phyloP scores from a whole-genome alignment of 2,329 filamentous ascomycete genomes.

The Cladorrhinum sp. region DNA sequence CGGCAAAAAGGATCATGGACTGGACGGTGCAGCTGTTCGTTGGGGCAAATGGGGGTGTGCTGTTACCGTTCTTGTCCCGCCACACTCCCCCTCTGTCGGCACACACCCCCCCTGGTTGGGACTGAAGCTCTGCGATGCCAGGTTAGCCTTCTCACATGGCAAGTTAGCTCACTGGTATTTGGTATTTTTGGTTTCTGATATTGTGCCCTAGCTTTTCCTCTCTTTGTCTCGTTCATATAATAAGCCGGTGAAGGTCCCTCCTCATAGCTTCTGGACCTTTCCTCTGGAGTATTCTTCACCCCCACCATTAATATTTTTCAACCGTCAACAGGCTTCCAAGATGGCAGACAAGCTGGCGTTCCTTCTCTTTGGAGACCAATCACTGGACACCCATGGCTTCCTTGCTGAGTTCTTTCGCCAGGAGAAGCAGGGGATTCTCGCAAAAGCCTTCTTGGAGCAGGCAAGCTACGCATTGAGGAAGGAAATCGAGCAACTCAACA shows the following conservation, averaged over 20 bases:
- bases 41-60: constrained; percentile 22
- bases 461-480: constrained; percentile 55
- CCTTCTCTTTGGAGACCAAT: constrained; percentile 71
- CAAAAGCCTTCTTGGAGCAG: constrained; percentile 61
- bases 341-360: constrained; percentile 50
- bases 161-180: constrained; percentile 12
- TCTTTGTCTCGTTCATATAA: constrained; percentile 21
- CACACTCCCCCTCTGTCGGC: not conserved
- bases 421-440: constrained; percentile 47
- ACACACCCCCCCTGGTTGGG: constrained; percentile 14
- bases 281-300: constrained; percentile 12
- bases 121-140: constrained; percentile 13
- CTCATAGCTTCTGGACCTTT: constrained; percentile 17
- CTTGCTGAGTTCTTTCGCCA: constrained; percentile 53
- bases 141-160: constrained; percentile 21
- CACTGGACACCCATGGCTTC: constrained; percentile 63
- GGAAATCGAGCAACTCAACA: constrained; percentile 57
- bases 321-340: constrained; percentile 30
- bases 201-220: constrained; percentile 9
- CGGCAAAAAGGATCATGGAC: constrained; percentile 30
- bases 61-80: constrained; percentile 20
- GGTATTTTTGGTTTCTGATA: constrained; percentile 21
- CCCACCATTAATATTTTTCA: constrained; percentile 22
- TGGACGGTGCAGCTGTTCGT: constrained; percentile 10
- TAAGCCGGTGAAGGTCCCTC: constrained; percentile 16